These are phyloP conservation scores for Eucalyptus erythrocorys DNA, from an alignment of 345 rosid species.

Conservation along the genomic window DNA sequence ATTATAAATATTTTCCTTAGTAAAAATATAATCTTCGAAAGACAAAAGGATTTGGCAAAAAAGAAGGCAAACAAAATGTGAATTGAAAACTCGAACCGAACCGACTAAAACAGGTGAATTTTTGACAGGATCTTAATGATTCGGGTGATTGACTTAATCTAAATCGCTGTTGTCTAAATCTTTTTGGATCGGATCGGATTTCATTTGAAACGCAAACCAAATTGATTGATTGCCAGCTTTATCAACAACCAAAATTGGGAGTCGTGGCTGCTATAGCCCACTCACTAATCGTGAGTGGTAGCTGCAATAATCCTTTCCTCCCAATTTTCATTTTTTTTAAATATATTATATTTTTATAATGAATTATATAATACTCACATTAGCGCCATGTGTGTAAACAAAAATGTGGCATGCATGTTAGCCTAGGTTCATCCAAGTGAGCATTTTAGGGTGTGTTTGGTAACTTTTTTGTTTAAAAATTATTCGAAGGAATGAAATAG, in stretches of 20 bases:
- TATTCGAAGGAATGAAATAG: too few species aligned
- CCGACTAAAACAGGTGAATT: rapidly evolving
- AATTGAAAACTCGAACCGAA: neutral
- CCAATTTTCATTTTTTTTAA: neutral
- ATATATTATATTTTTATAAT: neutral
- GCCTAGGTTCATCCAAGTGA: neutral
- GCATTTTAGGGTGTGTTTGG: too few species aligned
- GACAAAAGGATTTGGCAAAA: neutral
- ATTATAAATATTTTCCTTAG: rapidly evolving
- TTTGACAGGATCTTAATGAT: neutral
- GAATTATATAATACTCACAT: neutral
- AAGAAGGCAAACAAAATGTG: neutral
- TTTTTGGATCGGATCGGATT: neutral
- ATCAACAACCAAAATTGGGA: neutral
- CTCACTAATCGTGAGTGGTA: rapidly evolving
- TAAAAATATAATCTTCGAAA: neutral
- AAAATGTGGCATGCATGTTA: neutral
- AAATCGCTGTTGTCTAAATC: too few species aligned
- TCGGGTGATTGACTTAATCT: neutral
- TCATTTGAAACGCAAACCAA: rapidly evolving
- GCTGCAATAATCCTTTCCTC: neutral
- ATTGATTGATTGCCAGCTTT: neutral
- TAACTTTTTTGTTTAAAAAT: too few species aligned
- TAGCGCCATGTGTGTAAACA: neutral
- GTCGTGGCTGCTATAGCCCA: neutral